Conservation (phyloP, 2,329 filamentous ascomycete genomes). For the Neurospora sp. region DNA sequence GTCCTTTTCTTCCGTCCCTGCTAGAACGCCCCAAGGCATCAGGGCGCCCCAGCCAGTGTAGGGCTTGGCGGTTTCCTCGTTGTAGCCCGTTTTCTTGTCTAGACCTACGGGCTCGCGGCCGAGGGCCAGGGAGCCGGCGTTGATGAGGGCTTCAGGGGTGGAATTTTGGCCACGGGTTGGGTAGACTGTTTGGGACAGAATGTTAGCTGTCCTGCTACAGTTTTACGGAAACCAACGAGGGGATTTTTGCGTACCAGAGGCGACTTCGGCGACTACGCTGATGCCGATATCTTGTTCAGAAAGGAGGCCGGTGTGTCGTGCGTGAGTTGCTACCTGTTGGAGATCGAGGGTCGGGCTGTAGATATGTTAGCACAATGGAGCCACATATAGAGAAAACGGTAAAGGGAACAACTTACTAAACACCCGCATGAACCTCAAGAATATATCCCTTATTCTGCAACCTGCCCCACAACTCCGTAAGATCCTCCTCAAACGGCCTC, state of each 20-base stretch:
- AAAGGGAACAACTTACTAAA: conserved; percentile 13
- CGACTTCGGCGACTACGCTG: conserved; percentile 60
- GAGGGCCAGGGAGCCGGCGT: conserved; percentile 58
- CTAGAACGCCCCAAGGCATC: conserved; percentile 41
- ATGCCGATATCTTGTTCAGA: conserved; percentile 51
- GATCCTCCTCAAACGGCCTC: conserved; percentile 14
- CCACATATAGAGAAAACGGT: background rate
- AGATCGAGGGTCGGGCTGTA: conserved; percentile 69
- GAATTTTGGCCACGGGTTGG: conserved; percentile 38
- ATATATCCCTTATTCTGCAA: conserved; percentile 22
- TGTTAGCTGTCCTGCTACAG: background rate
- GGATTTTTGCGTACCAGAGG: conserved; percentile 10
- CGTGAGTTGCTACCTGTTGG: conserved; percentile 67
- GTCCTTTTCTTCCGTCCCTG: conserved; percentile 11
- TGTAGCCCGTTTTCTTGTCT: conserved; percentile 21
- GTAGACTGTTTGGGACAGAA: conserved; percentile 47
- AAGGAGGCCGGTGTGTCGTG: conserved; percentile 32
- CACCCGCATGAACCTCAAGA: conserved; percentile 17
- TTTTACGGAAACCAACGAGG: background rate
- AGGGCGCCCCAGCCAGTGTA: conserved; percentile 65
- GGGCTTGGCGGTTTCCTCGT: conserved; percentile 6
- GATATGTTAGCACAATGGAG: conserved; percentile 41
- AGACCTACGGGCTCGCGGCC: conserved; percentile 60
- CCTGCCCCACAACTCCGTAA: conserved; percentile 29
- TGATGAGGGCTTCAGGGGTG: conserved; percentile 55